These are phyloP conservation scores for Aspergillus costaricaensis DNA, from an alignment of 2,329 filamentous ascomycete species.

Conservation along the genomic window DNA sequence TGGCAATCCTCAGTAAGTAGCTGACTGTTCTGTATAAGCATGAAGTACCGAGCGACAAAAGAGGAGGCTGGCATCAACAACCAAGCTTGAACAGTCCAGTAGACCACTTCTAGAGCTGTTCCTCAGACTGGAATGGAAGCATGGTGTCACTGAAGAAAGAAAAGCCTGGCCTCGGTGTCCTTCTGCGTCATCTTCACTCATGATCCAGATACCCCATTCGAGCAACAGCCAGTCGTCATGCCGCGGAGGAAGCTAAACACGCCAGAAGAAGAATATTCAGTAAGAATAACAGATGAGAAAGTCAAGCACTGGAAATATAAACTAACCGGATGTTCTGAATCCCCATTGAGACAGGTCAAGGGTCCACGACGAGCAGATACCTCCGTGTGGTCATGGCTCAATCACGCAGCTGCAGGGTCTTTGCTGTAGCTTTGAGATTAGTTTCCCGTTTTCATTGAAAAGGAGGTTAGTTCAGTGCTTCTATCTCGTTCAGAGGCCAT, in stretches of 20 bases:
- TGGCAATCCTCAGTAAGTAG: not conserved
- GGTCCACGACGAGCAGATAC: not conserved
- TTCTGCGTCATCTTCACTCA: too few species aligned
- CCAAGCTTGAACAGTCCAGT: not conserved
- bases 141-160: not conserved
- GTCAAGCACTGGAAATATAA: not conserved
- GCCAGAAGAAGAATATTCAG: not conserved
- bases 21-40: not conserved
- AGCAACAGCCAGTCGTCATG: not conserved
- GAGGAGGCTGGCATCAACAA: not conserved
- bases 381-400: not conserved
- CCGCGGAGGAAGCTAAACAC: not conserved
- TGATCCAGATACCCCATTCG: too few species aligned
- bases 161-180: too few species aligned
- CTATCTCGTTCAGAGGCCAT: too few species aligned
- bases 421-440: too few species aligned
- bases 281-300: too few species aligned
- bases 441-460: accelerated
- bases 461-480: too few species aligned
- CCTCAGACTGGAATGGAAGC: too few species aligned
- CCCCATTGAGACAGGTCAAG: not conserved
- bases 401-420: not conserved
- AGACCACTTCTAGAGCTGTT: not conserved
- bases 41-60: not conserved
- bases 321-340: not conserved